Evolutionary conservation across 2,329 filamentous ascomycete species (phyloP), one percentile per base, ranked within the genome.

Genomic region (Seiridium unicorne): DNA sequence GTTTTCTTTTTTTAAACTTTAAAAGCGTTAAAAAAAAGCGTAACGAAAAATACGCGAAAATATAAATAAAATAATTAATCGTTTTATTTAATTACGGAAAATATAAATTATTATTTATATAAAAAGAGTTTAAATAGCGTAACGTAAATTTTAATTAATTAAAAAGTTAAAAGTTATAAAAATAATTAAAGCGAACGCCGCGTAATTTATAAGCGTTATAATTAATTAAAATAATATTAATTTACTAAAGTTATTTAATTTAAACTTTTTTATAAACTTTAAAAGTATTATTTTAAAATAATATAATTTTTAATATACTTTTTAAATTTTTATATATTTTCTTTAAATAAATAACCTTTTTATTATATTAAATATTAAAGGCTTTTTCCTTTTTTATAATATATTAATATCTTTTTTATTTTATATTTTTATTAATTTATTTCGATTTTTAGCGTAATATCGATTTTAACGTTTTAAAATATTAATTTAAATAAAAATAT

Each of bases 131-230:
- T 7, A 42, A 11, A 42, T 42, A 42, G 38, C 11, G 6, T 42
- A 7, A 7, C 6, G 11, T 7, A 42, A 11, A 6, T 11, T 42
- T 42, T 42, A 44, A 62, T 61, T 42, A 60, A 36, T 56, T 57
- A 58, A 58, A 32, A 55, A 49, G 51, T 62, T 60, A 60, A 63
- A 58, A 56, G 51, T 48, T 36, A 54, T 57, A 46, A 55, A 44
- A 7, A 6, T 42, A 44, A 44, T n/a, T n/a, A 56, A 56, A 38
- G n/a, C n/a, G n/a, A n/a, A n/a, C n/a, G n/a, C n/a, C n/a, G n/a
- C n/a, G n/a, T n/a, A n/a, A n/a, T n/a, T n/a, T n/a, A 26, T 11
- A 9, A 56, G 26, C 38, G n/a, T 62, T 57, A 62, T 60, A 54
- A 38, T 57, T 60, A 51, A 58, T 42, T 42, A 11, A 7, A 42